A percentile compares a stretch with the other conserved stretches of the same genome.
Evolutionary conservation across 495 filamentous ascomycete genomes (phyloP).

Genomic region (Cercophora scortea): DNA sequence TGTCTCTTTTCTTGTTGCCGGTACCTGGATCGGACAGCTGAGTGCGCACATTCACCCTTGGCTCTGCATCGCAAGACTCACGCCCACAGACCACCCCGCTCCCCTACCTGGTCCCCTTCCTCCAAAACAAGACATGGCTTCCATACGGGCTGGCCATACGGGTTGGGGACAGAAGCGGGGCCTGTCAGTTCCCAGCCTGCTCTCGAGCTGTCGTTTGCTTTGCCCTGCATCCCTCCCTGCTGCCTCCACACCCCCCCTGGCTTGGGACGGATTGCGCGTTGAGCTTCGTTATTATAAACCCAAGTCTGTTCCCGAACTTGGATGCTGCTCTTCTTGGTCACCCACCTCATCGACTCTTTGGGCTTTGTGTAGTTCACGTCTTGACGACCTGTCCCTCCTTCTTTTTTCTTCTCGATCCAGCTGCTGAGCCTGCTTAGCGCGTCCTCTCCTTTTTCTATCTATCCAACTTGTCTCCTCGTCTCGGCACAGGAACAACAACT

Average conservation of each 20-base stretch:
- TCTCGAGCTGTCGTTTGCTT: neutral
- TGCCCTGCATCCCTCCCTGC: neutral
- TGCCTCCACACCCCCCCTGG: neutral
- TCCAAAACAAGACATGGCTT: no score
- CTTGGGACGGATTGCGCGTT: neutral
- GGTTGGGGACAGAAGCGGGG: no score
- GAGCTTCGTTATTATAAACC: neutral
- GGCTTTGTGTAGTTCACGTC: constrained; percentile 22
- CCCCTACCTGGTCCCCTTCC: no score
- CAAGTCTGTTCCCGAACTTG: constrained; percentile 2
- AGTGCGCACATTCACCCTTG: no score
- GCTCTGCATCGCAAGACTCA: no score
- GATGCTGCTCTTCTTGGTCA: constrained; percentile 6
- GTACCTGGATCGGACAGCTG: no score
- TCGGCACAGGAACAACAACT: neutral
- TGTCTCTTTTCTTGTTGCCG: no score
- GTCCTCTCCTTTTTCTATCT: constrained; percentile 23
- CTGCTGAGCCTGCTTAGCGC: constrained; percentile 30
- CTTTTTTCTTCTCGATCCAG: constrained; percentile 10
- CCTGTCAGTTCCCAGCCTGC: neutral
- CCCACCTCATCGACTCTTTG: constrained; percentile 12
- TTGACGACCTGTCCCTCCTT: constrained; percentile 13
- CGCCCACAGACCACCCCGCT: no score
- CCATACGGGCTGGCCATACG: no score
- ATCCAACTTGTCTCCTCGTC: neutral